phyloP scores from a whole-genome alignment of 306 rosid species.

The Acacia melanoxylon region DNA sequence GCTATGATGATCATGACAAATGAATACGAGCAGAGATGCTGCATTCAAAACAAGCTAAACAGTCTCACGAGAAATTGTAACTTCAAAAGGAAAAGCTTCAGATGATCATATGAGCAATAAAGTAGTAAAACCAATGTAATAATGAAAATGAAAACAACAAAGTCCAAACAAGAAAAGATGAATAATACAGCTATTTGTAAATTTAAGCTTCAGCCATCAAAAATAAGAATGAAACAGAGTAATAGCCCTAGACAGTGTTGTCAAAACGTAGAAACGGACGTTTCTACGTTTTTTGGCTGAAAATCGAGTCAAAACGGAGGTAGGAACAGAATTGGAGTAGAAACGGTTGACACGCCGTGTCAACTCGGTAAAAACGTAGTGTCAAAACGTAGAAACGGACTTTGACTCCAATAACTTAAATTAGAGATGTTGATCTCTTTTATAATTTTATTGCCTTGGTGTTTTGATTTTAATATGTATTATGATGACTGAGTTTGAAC shows the following conservation, averaged over 20 bases:
- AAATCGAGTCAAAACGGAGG: too few species aligned
- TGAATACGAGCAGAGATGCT: background rate
- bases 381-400: too few species aligned
- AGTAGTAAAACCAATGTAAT: background rate
- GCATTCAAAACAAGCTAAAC: background rate
- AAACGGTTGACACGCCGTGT: too few species aligned
- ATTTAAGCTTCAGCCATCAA: background rate
- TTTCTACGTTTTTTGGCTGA: too few species aligned
- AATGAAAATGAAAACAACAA: constrained; percentile 18
- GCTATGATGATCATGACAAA: constrained; percentile 18
- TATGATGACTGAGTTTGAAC: too few species aligned
- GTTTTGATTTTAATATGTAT: too few species aligned
- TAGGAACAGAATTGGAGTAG: too few species aligned
- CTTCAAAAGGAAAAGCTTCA: background rate
- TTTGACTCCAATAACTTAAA: too few species aligned
- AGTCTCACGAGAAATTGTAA: background rate
- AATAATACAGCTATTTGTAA: constrained; percentile 14
- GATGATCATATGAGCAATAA: constrained; percentile 9
- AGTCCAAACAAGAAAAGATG: background rate
- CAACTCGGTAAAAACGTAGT: too few species aligned
- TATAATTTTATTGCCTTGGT: too few species aligned
- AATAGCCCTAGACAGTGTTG: background rate
- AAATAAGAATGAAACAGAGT: constrained; percentile 6
- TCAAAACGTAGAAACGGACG: too few species aligned
- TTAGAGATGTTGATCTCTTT: too few species aligned